phyloP scores from a whole-genome alignment of 768 basidiomycete species.

The Pluteus cervinus region DNA sequence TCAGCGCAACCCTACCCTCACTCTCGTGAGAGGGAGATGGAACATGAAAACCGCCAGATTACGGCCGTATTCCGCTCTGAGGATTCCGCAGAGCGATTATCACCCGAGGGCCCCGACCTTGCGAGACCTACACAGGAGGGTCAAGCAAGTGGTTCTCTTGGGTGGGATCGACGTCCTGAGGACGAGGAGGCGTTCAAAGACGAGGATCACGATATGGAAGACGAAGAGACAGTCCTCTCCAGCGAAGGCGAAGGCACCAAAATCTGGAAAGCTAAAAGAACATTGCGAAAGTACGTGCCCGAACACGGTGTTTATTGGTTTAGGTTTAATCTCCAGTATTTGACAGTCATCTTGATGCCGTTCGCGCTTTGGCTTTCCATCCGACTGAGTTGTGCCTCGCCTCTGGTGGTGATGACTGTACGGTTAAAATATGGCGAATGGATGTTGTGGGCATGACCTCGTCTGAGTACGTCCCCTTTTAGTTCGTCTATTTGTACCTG shows the following conservation, averaged over 20 bases:
- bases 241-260: constrained; percentile 66
- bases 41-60: constrained; percentile 46
- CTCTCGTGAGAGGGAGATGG: constrained; percentile 41
- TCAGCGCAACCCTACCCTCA: constrained; percentile 18
- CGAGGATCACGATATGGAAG: constrained; percentile 61
- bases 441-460: constrained; percentile 72
- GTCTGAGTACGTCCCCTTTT: constrained; percentile 54
- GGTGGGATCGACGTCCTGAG: constrained; percentile 47
- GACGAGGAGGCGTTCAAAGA: constrained; percentile 69
- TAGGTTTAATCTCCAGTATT: constrained; percentile 13
- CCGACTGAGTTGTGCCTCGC: constrained; percentile 80
- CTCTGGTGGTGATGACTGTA: constrained; percentile 93
- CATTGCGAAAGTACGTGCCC: constrained; percentile 76
- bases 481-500: constrained; percentile 5
- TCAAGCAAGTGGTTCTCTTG: constrained; percentile 29
- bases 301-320: constrained; percentile 12
- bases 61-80: constrained; percentile 88
- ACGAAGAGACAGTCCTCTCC: constrained; percentile 59
- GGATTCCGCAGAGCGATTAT: constrained; percentile 81
- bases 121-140: constrained; percentile 35
- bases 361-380: constrained; percentile 87
- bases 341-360: constrained; percentile 85
- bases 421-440: constrained; percentile 94
- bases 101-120: constrained; percentile 54
- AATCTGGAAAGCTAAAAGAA: constrained; percentile 82